A percentile compares a stretch with the other conserved stretches of the same genome.
phyloP scores from a whole-genome alignment of 306 rosid species.

The Phaseolus lunatus region DNA sequence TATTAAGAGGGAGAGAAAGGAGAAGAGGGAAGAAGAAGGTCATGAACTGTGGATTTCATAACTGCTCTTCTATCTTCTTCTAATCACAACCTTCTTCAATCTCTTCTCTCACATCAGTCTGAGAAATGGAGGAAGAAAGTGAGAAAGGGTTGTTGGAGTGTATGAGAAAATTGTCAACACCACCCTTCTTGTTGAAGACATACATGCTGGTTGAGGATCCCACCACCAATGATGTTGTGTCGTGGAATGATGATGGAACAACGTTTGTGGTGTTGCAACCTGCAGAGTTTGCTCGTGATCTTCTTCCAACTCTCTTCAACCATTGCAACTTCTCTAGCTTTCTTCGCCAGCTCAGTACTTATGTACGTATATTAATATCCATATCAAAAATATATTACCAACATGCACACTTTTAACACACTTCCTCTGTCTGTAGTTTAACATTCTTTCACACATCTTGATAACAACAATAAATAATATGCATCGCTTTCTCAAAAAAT shows the following conservation, averaged over 20 bases:
- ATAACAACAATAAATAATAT: too few species aligned
- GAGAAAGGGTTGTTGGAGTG: constrained; percentile 64
- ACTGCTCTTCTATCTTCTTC: constrained; percentile 98
- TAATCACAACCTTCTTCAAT: constrained; percentile 25
- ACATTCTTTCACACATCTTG: too few species aligned
- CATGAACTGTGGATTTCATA: constrained; percentile 98
- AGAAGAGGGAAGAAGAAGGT: constrained; percentile 27
- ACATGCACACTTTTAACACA: too few species aligned
- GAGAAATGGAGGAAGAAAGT: constrained; percentile 47
- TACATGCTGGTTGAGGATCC: constrained; percentile 88
- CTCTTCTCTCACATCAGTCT: background rate
- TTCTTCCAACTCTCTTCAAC: constrained; percentile 95
- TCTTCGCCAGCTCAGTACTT: constrained; percentile 92
- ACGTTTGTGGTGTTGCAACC: constrained; percentile 95
- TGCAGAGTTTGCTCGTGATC: constrained; percentile 85
- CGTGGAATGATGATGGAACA: constrained; percentile 81
- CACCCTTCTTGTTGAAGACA: constrained; percentile 93
- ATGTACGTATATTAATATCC: constrained; percentile 57
- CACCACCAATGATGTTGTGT: constrained; percentile 67
- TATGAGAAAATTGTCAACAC: constrained; percentile 72
- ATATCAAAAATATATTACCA: background rate
- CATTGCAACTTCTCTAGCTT: constrained; percentile 98
- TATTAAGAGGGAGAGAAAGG: constrained; percentile 42
- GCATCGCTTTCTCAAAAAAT: too few species aligned
- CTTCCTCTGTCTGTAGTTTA: too few species aligned